phyloP scores from a whole-genome alignment of 2,329 filamentous ascomycete genomes.

The Helicocarpus griseus region DNA sequence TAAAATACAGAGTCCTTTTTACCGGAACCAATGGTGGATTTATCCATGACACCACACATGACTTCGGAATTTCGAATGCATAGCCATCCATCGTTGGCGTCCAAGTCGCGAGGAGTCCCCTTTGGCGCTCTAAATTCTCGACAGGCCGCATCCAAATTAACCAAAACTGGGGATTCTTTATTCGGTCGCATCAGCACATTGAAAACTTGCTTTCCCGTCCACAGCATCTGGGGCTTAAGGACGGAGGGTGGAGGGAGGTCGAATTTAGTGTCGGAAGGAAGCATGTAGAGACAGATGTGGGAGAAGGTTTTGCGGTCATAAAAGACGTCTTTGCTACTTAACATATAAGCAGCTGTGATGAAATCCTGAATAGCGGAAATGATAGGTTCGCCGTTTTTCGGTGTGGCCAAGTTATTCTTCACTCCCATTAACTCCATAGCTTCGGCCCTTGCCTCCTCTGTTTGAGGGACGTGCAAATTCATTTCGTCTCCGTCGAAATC shows the following conservation, averaged over 20 bases:
- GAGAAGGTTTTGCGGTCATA: constrained; percentile 82
- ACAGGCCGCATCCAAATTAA: constrained; percentile 91
- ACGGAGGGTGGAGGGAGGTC: constrained; percentile 82
- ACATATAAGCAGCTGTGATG: constrained; percentile 84
- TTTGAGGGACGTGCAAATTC: constrained; percentile 97
- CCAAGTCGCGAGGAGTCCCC: constrained; percentile 47
- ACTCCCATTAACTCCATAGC: constrained; percentile 96
- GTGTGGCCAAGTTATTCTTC: constrained; percentile 89
- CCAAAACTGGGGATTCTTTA: constrained; percentile 65
- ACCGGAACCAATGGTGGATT: constrained; percentile 89
- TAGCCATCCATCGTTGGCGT: constrained; percentile 80
- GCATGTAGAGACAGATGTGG: constrained; percentile 89
- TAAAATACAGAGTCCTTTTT: constrained; percentile 99
- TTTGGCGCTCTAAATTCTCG: constrained; percentile 52
- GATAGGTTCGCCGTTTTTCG: constrained; percentile 95
- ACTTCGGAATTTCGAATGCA: constrained; percentile 93
- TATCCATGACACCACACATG: constrained; percentile 97
- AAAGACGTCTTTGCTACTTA: constrained; percentile 89
- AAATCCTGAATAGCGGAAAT: constrained; percentile 99
- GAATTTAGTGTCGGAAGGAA: constrained; percentile 65
- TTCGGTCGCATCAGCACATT: constrained; percentile 86
- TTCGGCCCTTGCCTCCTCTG: constrained; percentile 89
- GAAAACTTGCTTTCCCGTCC: constrained; percentile 97
- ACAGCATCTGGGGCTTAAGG: constrained; percentile 73
- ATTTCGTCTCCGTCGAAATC: constrained; percentile 99